phyloP scores from a whole-genome alignment of 306 rosid genomes.

The Spatholobus suberectus region DNA sequence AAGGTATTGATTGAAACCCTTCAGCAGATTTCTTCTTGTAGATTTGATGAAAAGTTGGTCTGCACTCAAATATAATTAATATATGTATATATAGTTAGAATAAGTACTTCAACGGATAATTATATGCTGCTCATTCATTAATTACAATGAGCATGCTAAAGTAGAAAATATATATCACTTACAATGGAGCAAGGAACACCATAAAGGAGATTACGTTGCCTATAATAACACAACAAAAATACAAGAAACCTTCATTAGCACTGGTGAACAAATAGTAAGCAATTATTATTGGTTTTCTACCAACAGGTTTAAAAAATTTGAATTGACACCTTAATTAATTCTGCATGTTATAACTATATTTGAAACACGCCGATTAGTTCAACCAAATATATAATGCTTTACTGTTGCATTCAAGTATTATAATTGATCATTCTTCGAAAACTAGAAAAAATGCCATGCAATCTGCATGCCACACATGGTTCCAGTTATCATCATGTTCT shows the following conservation, averaged over 20 bases:
- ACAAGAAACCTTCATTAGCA: conserved; percentile 27
- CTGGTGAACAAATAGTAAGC: background rate
- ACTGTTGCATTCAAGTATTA: background rate
- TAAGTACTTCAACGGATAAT: background rate
- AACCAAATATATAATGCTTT: background rate
- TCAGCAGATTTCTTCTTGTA: conserved; percentile 77
- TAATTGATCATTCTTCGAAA: background rate
- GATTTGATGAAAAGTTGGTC: conserved; percentile 85
- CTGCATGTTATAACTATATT: background rate
- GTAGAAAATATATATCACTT: conserved; percentile 37
- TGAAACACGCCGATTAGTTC: background rate
- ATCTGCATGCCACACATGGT: conserved; percentile 16
- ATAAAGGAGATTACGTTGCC: conserved; percentile 84
- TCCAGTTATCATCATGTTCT: background rate
- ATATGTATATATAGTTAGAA: background rate
- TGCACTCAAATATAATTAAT: conserved; percentile 32
- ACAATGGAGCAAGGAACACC: conserved; percentile 95
- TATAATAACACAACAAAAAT: conserved; percentile 36
- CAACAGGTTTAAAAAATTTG: background rate
- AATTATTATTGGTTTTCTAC: background rate
- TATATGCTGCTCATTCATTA: background rate
- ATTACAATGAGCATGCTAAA: background rate
- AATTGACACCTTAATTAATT: background rate
- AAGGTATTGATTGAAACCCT: conserved; percentile 84
- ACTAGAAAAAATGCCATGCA: conserved; percentile 18